Evolutionary conservation across 2,329 filamentous ascomycete species (phyloP).

Genomic region (Trichoderma sp.): DNA sequence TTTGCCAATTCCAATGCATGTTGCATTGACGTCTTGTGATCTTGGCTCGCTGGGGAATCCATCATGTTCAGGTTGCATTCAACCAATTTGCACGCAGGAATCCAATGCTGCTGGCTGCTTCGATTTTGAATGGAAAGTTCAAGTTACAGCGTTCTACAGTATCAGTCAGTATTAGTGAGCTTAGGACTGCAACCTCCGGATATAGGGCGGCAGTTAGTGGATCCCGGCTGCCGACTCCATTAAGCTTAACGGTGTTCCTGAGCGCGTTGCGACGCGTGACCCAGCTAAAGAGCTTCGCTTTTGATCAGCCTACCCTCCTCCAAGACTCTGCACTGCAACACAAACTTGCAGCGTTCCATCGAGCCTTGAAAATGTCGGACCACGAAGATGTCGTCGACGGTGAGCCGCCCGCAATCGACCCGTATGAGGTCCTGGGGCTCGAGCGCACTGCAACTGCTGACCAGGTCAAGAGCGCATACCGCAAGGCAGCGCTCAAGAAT

Average conservation of each 20-base stretch:
- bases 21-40: slow-evolving; percentile 57
- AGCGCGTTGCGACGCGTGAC: slow-evolving; percentile 23
- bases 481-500: slow-evolving; percentile 81
- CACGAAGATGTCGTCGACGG: slow-evolving; percentile 53
- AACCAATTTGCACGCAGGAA: background rate
- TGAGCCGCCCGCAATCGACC: slow-evolving; percentile 64
- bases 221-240: slow-evolving; percentile 9
- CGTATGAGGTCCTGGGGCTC: slow-evolving; percentile 77
- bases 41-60: slow-evolving; percentile 30
- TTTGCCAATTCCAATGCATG: slow-evolving; percentile 73
- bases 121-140: background rate
- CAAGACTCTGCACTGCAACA: background rate
- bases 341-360: background rate
- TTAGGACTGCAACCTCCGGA: background rate
- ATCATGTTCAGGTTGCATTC: slow-evolving; percentile 20
- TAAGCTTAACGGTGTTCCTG: slow-evolving; percentile 17
- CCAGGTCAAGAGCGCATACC: slow-evolving; percentile 86
- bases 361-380: slow-evolving; percentile 41
- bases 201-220: slow-evolving; percentile 12
- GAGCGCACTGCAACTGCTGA: slow-evolving; percentile 68
- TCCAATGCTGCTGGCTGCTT: background rate
- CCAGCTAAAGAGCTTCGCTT: background rate
- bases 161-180: background rate
- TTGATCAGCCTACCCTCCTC: slow-evolving; percentile 17
- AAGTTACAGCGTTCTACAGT: background rate